Evolutionary conservation across 2,329 filamentous ascomycete species (phyloP).

Genomic region (Arthrobotrys musiformis): DNA sequence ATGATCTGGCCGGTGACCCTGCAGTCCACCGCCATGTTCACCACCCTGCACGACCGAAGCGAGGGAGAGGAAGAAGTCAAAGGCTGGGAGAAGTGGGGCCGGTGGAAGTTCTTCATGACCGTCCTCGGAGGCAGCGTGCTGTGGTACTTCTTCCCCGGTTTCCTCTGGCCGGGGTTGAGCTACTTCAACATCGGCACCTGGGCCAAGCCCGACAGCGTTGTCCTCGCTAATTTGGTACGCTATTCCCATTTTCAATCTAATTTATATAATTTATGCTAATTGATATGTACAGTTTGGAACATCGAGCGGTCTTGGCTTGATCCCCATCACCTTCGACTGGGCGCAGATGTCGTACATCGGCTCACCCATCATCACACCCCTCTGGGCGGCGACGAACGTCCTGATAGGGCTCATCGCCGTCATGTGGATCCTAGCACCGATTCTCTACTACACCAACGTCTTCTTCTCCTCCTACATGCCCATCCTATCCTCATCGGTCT

Average conservation of each 20-base stretch:
- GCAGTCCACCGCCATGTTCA: conserved; percentile 90
- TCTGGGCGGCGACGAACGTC: conserved; percentile 87
- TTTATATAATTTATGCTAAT: background rate
- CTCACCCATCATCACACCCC: conserved; percentile 82
- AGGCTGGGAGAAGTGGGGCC: conserved; percentile 76
- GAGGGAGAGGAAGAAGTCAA: conserved; percentile 79
- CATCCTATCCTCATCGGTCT: conserved; percentile 83
- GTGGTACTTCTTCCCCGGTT: conserved; percentile 86
- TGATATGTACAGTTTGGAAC: conserved; percentile 75
- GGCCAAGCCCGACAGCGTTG: conserved; percentile 87
- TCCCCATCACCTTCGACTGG: conserved; percentile 91
- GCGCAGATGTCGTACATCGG: conserved; percentile 88
- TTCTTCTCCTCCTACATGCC: conserved; percentile 87
- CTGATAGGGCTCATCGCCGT: conserved; percentile 81
- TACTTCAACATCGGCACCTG: conserved; percentile 91
- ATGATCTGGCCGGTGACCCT: conserved; percentile 94
- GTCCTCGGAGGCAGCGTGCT: conserved; percentile 68
- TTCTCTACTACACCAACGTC: conserved; percentile 82
- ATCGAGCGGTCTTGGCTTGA: conserved; percentile 82
- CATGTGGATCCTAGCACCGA: conserved; percentile 84
- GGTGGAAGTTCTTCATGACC: conserved; percentile 79
- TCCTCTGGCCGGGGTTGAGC: conserved; percentile 83
- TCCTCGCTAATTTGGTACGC: conserved; percentile 77
- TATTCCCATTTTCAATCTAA: too few species aligned
- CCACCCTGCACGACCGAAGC: conserved; percentile 74